A percentile compares a stretch with the other conserved stretches of the same genome.
These are phyloP conservation scores for Cadophora sp. DNA, from an alignment of 2,329 filamentous ascomycete genomes.

Conservation along the genomic window DNA sequence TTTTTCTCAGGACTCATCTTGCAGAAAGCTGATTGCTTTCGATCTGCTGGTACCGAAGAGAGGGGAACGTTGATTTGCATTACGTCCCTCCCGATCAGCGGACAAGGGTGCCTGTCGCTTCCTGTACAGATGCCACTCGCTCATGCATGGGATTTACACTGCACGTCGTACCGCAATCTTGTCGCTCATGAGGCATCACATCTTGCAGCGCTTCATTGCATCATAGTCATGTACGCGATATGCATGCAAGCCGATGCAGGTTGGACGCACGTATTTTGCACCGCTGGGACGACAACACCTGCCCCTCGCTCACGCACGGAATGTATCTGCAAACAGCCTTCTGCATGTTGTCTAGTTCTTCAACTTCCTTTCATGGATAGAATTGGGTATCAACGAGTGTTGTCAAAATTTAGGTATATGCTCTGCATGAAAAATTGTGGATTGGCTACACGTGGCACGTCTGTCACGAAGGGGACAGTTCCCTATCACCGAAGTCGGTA, in stretches of 20 bases:
- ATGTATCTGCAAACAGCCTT: background rate
- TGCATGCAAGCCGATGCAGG: conserved; percentile 18
- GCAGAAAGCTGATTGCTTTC: no score
- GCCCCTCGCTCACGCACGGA: background rate
- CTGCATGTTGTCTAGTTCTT: background rate
- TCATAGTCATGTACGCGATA: conserved; percentile 6
- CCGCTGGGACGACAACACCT: background rate
- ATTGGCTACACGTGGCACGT: conserved; percentile 22
- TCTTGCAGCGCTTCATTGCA: conserved; percentile 8
- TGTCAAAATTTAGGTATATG: background rate
- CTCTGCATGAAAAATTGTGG: conserved; percentile 12
- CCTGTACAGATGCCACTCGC: background rate
- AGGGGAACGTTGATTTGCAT: background rate
- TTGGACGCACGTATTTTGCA: conserved; percentile 1
- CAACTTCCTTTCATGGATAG: background rate
- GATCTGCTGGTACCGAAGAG: background rate
- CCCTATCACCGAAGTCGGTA: background rate
- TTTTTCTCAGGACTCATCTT: no score
- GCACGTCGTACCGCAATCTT: conserved; percentile 17
- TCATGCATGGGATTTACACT: background rate
- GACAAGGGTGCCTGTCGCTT: background rate
- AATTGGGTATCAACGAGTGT: conserved; percentile 10
- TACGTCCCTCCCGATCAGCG: background rate
- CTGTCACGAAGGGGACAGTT: background rate
- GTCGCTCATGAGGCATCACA: conserved; percentile 22